These are phyloP conservation scores for Fusarium paranaense DNA, from an alignment of 2,329 filamentous ascomycete species.

Conservation along the genomic window DNA sequence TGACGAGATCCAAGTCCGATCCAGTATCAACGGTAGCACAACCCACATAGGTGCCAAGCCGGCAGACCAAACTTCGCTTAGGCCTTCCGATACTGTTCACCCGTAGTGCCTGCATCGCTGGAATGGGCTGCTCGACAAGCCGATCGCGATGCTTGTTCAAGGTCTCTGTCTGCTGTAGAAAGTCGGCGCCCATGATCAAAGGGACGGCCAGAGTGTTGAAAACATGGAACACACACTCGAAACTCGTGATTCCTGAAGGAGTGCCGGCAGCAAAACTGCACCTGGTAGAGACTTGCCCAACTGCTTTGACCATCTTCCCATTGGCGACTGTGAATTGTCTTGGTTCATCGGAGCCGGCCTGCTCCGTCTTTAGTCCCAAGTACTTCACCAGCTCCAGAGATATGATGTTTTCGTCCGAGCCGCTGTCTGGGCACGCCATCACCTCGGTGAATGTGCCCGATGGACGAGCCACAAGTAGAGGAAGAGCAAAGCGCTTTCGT, in stretches of 20 bases:
- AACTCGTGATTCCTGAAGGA: neutral
- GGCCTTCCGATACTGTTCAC: slow-evolving; percentile 2
- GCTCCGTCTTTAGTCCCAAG: neutral
- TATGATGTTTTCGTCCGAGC: slow-evolving; percentile 13
- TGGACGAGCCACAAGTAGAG: neutral
- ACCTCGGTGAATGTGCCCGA: neutral
- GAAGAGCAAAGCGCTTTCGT: neutral
- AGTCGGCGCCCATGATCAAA: neutral
- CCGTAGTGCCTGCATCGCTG: neutral
- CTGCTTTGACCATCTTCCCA: neutral
- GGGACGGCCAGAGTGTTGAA: slow-evolving; percentile 8
- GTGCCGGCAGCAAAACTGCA: neutral
- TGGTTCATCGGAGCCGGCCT: neutral
- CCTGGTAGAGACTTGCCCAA: neutral
- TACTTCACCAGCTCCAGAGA: neutral
- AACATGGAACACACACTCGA: neutral
- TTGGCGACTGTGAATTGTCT: neutral
- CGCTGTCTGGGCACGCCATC: slow-evolving; percentile 5
- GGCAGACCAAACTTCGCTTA: neutral
- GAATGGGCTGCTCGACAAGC: neutral
- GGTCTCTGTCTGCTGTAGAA: slow-evolving; percentile 8
- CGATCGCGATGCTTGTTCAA: neutral
- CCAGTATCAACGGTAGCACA: slow-evolving; percentile 8
- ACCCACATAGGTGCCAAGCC: neutral
- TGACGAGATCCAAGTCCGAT: slow-evolving; percentile 9